Conservation (phyloP, 768 basidiomycete genomes). For the Gloeostereum incarnatum region DNA sequence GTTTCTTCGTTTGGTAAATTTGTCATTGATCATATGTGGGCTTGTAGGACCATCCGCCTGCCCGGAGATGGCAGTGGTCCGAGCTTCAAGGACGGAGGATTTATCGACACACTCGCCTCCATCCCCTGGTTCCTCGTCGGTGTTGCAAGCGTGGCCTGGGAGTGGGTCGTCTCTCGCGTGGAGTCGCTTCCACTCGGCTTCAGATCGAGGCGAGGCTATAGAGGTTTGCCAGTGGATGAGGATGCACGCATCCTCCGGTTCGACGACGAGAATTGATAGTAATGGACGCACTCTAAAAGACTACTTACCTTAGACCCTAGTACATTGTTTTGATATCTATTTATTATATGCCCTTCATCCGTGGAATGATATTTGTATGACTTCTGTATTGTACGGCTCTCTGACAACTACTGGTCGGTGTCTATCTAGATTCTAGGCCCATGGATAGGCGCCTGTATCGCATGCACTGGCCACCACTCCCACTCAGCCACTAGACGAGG, state of each 20-base stretch:
- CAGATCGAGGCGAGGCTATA: conserved; percentile 54
- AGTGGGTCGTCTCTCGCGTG: conserved; percentile 44
- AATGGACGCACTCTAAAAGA: too few relatives aligned
- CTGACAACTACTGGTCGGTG: too few relatives aligned
- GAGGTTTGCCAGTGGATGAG: conserved; percentile 76
- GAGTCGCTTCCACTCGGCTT: conserved; percentile 28
- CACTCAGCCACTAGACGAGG: too few relatives aligned
- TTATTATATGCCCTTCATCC: neutral
- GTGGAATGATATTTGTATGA: too few relatives aligned
- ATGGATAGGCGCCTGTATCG: too few relatives aligned
- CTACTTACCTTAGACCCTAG: neutral
- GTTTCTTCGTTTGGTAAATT: conserved; percentile 5
- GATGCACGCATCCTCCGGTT: conserved; percentile 83
- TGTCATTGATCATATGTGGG: conserved; percentile 9
- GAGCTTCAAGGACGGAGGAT: conserved; percentile 29
- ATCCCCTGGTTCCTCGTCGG: conserved; percentile 89
- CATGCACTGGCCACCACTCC: too few relatives aligned
- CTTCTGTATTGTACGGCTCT: too few relatives aligned
- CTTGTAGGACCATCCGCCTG: conserved; percentile 62
- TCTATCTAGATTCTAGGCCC: too few relatives aligned
- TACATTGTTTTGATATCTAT: neutral
- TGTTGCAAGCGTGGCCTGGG: conserved; percentile 62
- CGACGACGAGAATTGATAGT: conserved; percentile 58
- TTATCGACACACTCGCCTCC: conserved; percentile 69
- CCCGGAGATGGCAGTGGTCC: conserved; percentile 42